Evolutionary conservation across 2,329 filamentous ascomycete genomes (phyloP).

Genomic region (Thielaviopsis ethacetica): DNA sequence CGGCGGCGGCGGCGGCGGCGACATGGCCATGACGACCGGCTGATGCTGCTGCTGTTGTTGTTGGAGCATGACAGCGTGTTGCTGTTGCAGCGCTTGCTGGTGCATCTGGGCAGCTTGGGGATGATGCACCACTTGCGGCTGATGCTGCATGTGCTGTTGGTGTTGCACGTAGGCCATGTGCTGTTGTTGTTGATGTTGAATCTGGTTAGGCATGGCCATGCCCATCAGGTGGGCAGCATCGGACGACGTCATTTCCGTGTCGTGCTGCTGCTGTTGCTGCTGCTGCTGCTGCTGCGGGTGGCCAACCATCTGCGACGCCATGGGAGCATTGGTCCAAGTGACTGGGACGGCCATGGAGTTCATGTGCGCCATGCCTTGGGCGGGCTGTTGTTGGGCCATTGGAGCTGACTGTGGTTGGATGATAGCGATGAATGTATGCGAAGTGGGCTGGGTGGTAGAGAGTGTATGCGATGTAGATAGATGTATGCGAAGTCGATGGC

Average conservation of each 20-base stretch:
- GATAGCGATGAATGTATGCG: too few species aligned
- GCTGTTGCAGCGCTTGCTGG: conserved; percentile 16
- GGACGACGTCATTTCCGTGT: conserved; percentile 5
- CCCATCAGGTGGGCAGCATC: conserved; percentile 8
- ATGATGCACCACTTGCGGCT: conserved; percentile 5
- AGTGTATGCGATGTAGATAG: too few species aligned
- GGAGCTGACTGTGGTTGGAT: background rate
- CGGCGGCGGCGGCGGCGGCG: background rate
- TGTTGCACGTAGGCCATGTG: background rate
- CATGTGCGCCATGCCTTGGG: conserved; percentile 9
- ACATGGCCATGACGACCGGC: conserved; percentile 5
- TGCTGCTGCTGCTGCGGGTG: too few species aligned
- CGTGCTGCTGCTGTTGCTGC: conserved; percentile 2
- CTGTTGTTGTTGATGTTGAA: conserved; percentile 2
- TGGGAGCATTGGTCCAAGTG: conserved; percentile 3
- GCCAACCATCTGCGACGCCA: conserved; percentile 3
- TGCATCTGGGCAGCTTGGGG: conserved; percentile 6
- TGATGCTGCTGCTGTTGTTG: conserved; percentile 22
- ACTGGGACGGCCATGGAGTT: conserved; percentile 5
- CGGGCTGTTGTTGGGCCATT: background rate
- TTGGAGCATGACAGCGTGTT: conserved; percentile 25
- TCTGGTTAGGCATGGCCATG: conserved; percentile 9
- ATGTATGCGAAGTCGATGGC: too few species aligned
- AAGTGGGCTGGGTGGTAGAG: too few species aligned
- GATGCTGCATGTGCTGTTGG: conserved; percentile 3